phyloP scores from a whole-genome alignment of 2,329 filamentous ascomycete genomes.

The Trichoderma sp. region DNA sequence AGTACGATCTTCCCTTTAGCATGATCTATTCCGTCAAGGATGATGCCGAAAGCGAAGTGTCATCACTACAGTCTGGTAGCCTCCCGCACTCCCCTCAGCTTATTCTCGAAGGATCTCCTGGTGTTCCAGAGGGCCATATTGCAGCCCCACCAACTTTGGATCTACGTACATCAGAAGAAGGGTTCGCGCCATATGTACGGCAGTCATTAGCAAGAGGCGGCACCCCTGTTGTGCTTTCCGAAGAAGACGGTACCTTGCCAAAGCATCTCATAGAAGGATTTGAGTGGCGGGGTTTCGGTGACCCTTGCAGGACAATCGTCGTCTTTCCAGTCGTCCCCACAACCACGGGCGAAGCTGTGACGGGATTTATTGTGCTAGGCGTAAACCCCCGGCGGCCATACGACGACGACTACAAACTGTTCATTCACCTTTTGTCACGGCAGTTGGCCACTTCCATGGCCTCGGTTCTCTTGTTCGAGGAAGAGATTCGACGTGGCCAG shows the following conservation, averaged over 20 bases:
- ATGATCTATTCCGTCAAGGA: constrained; percentile 74
- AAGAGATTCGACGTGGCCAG: constrained; percentile 74
- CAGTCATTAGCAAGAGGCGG: constrained; percentile 68
- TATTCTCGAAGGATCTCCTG: constrained; percentile 69
- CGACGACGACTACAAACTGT: constrained; percentile 76
- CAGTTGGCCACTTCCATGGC: constrained; percentile 78
- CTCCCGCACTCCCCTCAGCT: constrained; percentile 61
- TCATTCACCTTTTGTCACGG: constrained; percentile 70
- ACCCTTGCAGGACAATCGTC: constrained; percentile 67
- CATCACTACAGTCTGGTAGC: constrained; percentile 69
- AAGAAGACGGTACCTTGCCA: constrained; percentile 66
- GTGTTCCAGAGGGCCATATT: constrained; percentile 63
- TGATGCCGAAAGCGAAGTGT: constrained; percentile 67
- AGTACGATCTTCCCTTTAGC: constrained; percentile 72
- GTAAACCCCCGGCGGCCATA: constrained; percentile 76
- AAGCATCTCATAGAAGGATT: constrained; percentile 63
- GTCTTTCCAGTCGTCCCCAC: constrained; percentile 78
- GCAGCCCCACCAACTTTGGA: constrained; percentile 64
- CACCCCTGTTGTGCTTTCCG: constrained; percentile 64
- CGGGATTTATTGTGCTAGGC: constrained; percentile 77
- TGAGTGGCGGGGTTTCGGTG: constrained; percentile 67
- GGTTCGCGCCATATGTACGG: constrained; percentile 73
- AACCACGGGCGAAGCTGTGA: constrained; percentile 64
- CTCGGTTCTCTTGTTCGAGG: constrained; percentile 78
- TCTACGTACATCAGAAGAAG: constrained; percentile 65